phyloP scores from a whole-genome alignment of 1,284 basidiomycete genomes.

The Kwoniella shivajii region DNA sequence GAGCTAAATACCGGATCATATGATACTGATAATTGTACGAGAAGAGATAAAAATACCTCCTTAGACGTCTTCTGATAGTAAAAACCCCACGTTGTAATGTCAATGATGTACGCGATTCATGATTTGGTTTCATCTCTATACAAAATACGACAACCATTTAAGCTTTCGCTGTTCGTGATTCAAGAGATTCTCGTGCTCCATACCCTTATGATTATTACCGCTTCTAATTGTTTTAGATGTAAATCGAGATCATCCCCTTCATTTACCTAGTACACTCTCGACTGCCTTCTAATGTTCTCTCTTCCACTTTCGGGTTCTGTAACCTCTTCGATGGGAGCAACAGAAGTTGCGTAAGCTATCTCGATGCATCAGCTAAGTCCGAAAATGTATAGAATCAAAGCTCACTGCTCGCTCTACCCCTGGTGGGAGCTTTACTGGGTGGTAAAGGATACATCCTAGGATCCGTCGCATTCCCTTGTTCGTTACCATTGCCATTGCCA shows the following conservation, averaged over 20 bases:
- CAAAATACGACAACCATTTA: no score
- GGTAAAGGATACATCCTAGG: constrained; percentile 19
- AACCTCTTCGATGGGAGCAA: constrained; percentile 44
- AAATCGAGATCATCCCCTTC: background rate
- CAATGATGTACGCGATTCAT: no score
- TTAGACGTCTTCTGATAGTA: no score
- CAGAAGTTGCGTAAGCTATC: constrained; percentile 39
- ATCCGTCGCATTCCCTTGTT: background rate
- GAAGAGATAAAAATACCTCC: no score
- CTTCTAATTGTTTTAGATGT: background rate
- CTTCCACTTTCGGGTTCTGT: constrained; percentile 42
- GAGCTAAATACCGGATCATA: background rate
- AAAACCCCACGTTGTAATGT: no score
- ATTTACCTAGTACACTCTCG: constrained; percentile 4
- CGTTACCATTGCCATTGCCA: constrained; percentile 9
- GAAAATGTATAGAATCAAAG: no score
- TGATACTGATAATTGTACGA: no score
- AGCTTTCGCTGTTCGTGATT: no score
- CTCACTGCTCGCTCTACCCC: constrained; percentile 1
- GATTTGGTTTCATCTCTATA: no score
- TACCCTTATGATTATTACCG: background rate
- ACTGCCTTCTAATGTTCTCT: constrained; percentile 17
- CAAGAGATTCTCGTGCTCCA: no score
- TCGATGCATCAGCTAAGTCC: background rate
- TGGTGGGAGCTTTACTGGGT: constrained; percentile 13